Evolutionary conservation across 2,329 filamentous ascomycete genomes (phyloP), one percentile per base, ranked within the genome.

Genomic region (Akanthomyces lecanii): DNA sequence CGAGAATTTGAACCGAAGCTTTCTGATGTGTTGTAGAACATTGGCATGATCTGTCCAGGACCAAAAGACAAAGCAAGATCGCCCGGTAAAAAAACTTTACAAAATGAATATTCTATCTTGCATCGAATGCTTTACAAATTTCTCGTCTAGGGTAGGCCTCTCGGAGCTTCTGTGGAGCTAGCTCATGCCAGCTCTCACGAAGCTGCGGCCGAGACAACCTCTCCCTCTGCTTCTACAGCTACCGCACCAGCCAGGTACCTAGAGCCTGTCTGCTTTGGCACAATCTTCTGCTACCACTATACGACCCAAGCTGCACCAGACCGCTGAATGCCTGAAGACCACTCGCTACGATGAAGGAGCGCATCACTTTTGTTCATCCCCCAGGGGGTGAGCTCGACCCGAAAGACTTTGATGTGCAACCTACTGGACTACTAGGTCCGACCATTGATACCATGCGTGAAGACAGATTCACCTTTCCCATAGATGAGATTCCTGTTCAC

Each of bases 321-420:
- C 6, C 4, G 10, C 5, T 1, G 4, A n/a, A 28, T 36, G 8
- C n/a, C 5, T 33, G 2, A 44, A 45, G 18, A 14, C 10, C 18
- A 4, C 10, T 12, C 10, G 12, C 18, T 11, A 36, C 52, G 45
- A 92, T 94, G 90, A 87, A 89, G 69, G 86, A 92, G 76, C 82
- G 91, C 76, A 86, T 92, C 69, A 96, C 93, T 0, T 95, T 92
- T 67, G 79, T 96, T 60, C 87, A 89, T 67, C 81, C 83, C 25
- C 79, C 83, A n/a, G 84, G 87, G 50, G 78, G 84, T 62, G 81
- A 81, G 2, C 81, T 93, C 65, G 85, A 90, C 59, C 88, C 89
- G 0, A 77, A 83, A 2, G 78, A 84, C 52, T 76, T 96, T 58
- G 75, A 81, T 14, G 75, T 96, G 50, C 78, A 78, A 51, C 76